Conservation (phyloP, 2,329 filamentous ascomycete genomes). For the Coniella vitis region DNA sequence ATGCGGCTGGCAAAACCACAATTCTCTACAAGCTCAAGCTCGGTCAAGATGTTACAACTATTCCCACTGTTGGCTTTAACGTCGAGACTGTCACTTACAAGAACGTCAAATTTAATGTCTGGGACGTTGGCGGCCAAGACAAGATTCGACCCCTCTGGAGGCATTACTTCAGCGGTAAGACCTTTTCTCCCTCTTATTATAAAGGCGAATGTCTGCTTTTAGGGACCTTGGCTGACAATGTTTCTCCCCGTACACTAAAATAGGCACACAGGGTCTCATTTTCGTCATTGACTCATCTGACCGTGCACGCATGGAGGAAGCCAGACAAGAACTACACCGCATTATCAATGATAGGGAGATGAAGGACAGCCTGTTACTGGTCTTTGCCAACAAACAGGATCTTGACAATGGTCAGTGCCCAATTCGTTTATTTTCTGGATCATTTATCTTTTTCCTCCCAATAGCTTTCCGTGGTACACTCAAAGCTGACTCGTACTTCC, state of each 20-base stretch:
- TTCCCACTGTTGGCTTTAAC: slow-evolving; percentile 98
- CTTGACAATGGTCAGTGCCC: slow-evolving; percentile 61
- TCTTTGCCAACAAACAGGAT: slow-evolving; percentile 99
- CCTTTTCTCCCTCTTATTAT: not conserved
- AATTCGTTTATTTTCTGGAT: not conserved
- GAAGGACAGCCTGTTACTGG: slow-evolving; percentile 87
- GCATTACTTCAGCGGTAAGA: slow-evolving; percentile 83
- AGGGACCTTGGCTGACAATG: not conserved
- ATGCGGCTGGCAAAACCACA: slow-evolving; percentile 97
- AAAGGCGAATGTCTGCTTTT: not conserved
- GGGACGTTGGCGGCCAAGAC: slow-evolving; percentile 98
- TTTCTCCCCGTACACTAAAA: not conserved
- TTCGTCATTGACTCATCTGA: slow-evolving; percentile 98
- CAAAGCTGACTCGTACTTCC: not conserved
- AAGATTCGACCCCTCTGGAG: slow-evolving; percentile 97
- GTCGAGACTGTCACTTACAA: slow-evolving; percentile 98
- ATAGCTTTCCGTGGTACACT: not conserved
- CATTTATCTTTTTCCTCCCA: not conserved
- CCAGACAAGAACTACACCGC: slow-evolving; percentile 85
- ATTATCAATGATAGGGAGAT: slow-evolving; percentile 98
- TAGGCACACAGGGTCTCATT: slow-evolving; percentile 93
- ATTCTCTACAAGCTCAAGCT: slow-evolving; percentile 99
- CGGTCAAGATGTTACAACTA: slow-evolving; percentile 95
- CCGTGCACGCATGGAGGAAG: slow-evolving; percentile 84
- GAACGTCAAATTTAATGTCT: slow-evolving; percentile 99